phyloP scores from a whole-genome alignment of 2,329 filamentous ascomycete genomes.

The Aspergillus sp. region DNA sequence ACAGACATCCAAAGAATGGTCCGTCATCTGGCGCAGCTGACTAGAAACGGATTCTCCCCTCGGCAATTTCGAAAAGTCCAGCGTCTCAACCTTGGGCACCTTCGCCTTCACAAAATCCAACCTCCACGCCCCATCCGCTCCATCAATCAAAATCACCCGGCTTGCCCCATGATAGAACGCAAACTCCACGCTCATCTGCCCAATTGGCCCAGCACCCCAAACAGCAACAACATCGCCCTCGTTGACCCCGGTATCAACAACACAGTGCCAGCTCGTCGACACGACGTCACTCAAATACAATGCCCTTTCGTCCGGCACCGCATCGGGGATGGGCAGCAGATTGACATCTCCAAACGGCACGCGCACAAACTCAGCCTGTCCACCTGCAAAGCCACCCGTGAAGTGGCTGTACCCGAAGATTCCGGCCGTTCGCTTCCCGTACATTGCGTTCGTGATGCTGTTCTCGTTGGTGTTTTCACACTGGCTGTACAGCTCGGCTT shows the following conservation, averaged over 20 bases:
- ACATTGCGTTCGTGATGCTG: constrained; percentile 70
- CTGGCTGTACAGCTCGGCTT: constrained; percentile 73
- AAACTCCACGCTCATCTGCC: constrained; percentile 72
- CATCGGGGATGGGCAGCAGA: constrained; percentile 73
- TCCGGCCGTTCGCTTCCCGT: constrained; percentile 68
- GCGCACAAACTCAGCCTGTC: constrained; percentile 82
- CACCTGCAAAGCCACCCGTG: constrained; percentile 82
- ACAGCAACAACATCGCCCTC: constrained; percentile 75
- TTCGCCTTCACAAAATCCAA: constrained; percentile 66
- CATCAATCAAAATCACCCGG: constrained; percentile 77
- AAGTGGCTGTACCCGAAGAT: constrained; percentile 74
- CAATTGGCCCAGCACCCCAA: constrained; percentile 85
- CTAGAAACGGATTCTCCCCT: constrained; percentile 66
- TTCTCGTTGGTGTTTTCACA: constrained; percentile 80
- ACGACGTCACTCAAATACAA: constrained; percentile 81
- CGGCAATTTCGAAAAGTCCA: constrained; percentile 69
- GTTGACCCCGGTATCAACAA: constrained; percentile 81
- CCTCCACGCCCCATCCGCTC: constrained; percentile 61
- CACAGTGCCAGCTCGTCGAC: constrained; percentile 74
- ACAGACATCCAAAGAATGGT: constrained; percentile 69
- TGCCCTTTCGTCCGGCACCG: constrained; percentile 80
- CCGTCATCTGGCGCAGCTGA: constrained; percentile 70
- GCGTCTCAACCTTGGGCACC: constrained; percentile 63
- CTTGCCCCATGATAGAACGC: constrained; percentile 69
- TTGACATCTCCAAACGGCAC: constrained; percentile 81